Conservation (phyloP, 2,329 filamentous ascomycete genomes). For the Fusarium tanahbumbuense region DNA sequence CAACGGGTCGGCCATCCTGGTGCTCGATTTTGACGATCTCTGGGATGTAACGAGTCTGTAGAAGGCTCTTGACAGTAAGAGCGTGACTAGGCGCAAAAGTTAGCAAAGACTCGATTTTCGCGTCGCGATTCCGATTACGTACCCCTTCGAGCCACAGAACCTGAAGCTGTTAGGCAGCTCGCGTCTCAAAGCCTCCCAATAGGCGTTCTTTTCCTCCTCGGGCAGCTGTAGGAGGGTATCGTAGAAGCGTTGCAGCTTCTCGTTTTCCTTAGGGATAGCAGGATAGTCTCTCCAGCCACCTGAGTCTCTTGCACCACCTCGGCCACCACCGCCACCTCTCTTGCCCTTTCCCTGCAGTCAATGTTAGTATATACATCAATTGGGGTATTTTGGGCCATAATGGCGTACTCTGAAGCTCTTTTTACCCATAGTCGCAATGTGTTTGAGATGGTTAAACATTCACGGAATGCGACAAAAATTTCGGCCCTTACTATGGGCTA, state of each 20-base stretch:
- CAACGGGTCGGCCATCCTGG: slow-evolving; percentile 83
- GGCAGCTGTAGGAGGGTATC: slow-evolving; percentile 79
- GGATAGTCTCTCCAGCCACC: slow-evolving; percentile 53
- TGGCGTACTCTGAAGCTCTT: slow-evolving; percentile 52
- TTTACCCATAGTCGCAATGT: slow-evolving; percentile 52
- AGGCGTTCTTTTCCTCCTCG: slow-evolving; percentile 80
- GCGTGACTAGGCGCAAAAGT: slow-evolving; percentile 73
- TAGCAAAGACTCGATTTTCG: slow-evolving; percentile 28
- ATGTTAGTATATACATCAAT: slow-evolving; percentile 37
- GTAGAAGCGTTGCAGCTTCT: slow-evolving; percentile 88
- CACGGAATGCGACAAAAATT: slow-evolving; percentile 45
- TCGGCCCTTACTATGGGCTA: slow-evolving; percentile 12
- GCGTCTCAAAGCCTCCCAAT: slow-evolving; percentile 85
- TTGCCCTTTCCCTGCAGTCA: slow-evolving; percentile 51
- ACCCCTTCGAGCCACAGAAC: slow-evolving; percentile 95
- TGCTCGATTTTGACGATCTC: slow-evolving; percentile 87
- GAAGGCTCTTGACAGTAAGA: slow-evolving; percentile 87
- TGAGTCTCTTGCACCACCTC: slow-evolving; percentile 40
- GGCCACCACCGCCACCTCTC: slow-evolving; percentile 53
- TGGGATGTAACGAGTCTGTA: slow-evolving; percentile 90
- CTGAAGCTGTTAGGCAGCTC: slow-evolving; percentile 97
- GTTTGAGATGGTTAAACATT: slow-evolving; percentile 30
- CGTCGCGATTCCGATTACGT: slow-evolving; percentile 42
- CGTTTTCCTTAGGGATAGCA: slow-evolving; percentile 78
- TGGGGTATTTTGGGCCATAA: not conserved